Conservation (phyloP, 768 basidiomycete genomes). For the Hemileccinum rubropunctum region DNA sequence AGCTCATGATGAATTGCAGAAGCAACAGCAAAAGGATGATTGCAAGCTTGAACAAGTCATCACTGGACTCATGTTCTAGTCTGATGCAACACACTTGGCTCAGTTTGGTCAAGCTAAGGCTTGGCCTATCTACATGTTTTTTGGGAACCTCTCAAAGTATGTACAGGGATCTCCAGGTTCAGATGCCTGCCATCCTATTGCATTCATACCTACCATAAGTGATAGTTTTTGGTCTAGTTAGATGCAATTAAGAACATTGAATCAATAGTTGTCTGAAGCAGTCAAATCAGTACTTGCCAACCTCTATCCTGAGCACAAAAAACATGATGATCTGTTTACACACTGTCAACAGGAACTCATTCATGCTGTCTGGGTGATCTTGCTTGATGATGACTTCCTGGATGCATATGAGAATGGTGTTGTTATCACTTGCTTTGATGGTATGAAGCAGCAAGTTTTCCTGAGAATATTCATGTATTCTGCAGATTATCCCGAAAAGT, state of each 20-base stretch:
- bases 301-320: neutral
- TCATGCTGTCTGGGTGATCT: slow-evolving; percentile 18
- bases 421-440: neutral
- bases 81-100: slow-evolving; percentile 12
- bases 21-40: slow-evolving; percentile 3
- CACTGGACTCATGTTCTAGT: slow-evolving; percentile 17
- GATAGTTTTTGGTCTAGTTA: neutral
- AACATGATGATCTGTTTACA: neutral
- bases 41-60: slow-evolving; percentile 14
- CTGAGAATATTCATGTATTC: too few species aligned
- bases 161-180: slow-evolving; percentile 26
- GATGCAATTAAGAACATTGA: neutral
- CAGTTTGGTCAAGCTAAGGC: slow-evolving; percentile 16
- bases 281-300: neutral
- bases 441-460: too few species aligned
- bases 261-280: neutral
- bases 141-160: slow-evolving; percentile 44
- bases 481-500: too few species aligned
- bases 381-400: slow-evolving; percentile 22
- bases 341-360: slow-evolving; percentile 19
- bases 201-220: slow-evolving; percentile 41
- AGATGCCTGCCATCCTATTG: slow-evolving; percentile 37
- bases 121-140: slow-evolving; percentile 15
- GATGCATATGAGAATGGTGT: slow-evolving; percentile 19
- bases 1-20: slow-evolving; percentile 21